A percentile compares a stretch with the other conserved stretches of the same genome.
Evolutionary conservation across 495 filamentous ascomycete genomes (phyloP).

Genomic region (Letharia lupina): DNA sequence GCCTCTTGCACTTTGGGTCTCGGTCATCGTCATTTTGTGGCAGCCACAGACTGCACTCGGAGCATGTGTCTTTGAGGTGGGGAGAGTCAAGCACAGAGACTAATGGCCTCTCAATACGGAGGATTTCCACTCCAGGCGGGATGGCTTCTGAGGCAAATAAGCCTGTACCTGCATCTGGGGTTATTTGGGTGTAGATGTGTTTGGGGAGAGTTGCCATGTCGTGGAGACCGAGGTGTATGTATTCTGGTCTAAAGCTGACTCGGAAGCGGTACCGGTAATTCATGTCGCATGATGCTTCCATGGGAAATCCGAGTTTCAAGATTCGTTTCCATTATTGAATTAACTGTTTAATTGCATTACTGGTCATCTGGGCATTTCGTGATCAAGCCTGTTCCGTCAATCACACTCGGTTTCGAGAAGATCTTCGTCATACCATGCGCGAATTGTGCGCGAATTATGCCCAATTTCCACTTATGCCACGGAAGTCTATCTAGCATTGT

Average conservation of each 20-base stretch:
- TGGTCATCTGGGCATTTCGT: too few relatives aligned
- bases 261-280: too few relatives aligned
- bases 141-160: conserved; percentile 37
- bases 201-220: conserved; percentile 1
- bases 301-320: too few relatives aligned
- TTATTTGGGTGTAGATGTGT: neutral
- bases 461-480: neutral
- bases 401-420: too few relatives aligned
- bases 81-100: conserved; percentile 39
- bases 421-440: neutral
- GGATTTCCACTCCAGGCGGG: conserved; percentile 32
- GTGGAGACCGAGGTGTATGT: too few relatives aligned
- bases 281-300: too few relatives aligned
- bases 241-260: neutral
- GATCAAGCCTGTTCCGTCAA: too few relatives aligned
- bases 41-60: conserved; percentile 36
- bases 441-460: neutral
- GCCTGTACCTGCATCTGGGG: conserved; percentile 24
- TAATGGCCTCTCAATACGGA: conserved; percentile 35
- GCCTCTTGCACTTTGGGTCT: conserved; percentile 8
- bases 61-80: conserved; percentile 37
- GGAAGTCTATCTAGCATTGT: neutral
- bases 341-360: too few relatives aligned
- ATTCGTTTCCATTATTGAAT: too few relatives aligned
- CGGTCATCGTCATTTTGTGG: conserved; percentile 18